phyloP scores from a whole-genome alignment of 805 yeast genomes.

The Kluyveromyces siamensis region DNA sequence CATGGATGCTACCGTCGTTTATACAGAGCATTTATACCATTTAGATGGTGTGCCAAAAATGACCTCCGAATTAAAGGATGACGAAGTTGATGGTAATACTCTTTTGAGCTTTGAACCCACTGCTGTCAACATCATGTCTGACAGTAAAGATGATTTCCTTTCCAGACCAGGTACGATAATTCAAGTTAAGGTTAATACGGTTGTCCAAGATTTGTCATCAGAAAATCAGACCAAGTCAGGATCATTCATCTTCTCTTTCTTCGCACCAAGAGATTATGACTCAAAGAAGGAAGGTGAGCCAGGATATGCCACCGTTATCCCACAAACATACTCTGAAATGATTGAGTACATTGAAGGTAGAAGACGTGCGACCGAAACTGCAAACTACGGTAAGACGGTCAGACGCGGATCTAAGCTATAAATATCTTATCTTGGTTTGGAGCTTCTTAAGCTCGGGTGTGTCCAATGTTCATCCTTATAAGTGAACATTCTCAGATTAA shows the following conservation, averaged over 20 bases:
- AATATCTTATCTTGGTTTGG: not conserved
- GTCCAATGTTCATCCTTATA: not conserved
- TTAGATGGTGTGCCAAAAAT: slow-evolving; percentile 14
- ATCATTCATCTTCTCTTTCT: slow-evolving; percentile 80
- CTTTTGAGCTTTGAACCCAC: slow-evolving; percentile 45
- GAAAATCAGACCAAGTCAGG: slow-evolving; percentile 66
- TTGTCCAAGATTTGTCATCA: slow-evolving; percentile 59
- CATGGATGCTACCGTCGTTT: slow-evolving; percentile 73
- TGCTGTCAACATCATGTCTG: slow-evolving; percentile 44
- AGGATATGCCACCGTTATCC: slow-evolving; percentile 70
- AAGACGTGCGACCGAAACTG: slow-evolving; percentile 81
- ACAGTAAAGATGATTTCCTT: slow-evolving; percentile 47
- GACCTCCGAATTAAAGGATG: slow-evolving; percentile 22
- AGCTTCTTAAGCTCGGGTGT: too few relatives aligned
- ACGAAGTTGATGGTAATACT: slow-evolving; percentile 15
- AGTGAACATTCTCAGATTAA: not conserved
- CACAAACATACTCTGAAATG: slow-evolving; percentile 86
- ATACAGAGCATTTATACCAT: slow-evolving; percentile 70
- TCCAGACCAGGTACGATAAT: slow-evolving; percentile 77
- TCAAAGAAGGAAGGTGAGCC: slow-evolving; percentile 31
- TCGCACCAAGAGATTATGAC: slow-evolving; percentile 55
- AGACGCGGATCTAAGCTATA: slow-evolving; percentile 15
- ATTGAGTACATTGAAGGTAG: slow-evolving; percentile 85
- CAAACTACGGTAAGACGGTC: slow-evolving; percentile 47
- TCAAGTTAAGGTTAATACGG: slow-evolving; percentile 83